Conservation (phyloP, 1,139 yeast species). For the Nadsonia commutata region DNA sequence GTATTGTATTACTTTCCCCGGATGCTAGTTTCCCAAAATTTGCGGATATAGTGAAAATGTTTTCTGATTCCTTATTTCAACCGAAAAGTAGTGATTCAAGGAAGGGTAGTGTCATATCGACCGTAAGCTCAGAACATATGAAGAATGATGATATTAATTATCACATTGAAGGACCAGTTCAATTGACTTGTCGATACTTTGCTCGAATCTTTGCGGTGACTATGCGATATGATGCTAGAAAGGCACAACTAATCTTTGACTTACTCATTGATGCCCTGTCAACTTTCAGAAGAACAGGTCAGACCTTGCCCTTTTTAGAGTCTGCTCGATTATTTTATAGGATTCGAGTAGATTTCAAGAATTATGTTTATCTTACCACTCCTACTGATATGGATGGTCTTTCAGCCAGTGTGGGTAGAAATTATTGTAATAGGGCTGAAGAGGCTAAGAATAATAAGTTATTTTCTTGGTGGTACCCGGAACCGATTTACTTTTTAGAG, state of each 20-base stretch:
- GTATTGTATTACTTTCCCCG: not conserved
- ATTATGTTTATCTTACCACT: constrained; percentile 33
- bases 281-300: constrained; percentile 3
- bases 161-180: not conserved
- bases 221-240: constrained; percentile 15
- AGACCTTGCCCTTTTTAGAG: constrained; percentile 27
- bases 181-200: constrained; percentile 10
- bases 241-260: constrained; percentile 20
- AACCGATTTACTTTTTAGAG: constrained; percentile 35
- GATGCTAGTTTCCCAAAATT: not conserved
- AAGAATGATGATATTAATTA: not conserved
- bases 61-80: not conserved
- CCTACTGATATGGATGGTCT: constrained; percentile 57
- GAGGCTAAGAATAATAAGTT: constrained; percentile 12
- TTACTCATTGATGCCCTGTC: constrained; percentile 10
- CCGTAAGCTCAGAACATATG: not conserved
- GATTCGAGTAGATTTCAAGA: constrained; percentile 36
- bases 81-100: not conserved
- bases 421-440: constrained; percentile 20
- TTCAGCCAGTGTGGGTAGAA: constrained; percentile 43
- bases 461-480: constrained; percentile 48
- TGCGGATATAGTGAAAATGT: not conserved
- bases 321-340: constrained; percentile 42
- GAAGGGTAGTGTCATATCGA: not conserved
- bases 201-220: constrained; percentile 5